phyloP scores from a whole-genome alignment of 768 basidiomycete genomes.

The Naganishia vaughanmartiniae region DNA sequence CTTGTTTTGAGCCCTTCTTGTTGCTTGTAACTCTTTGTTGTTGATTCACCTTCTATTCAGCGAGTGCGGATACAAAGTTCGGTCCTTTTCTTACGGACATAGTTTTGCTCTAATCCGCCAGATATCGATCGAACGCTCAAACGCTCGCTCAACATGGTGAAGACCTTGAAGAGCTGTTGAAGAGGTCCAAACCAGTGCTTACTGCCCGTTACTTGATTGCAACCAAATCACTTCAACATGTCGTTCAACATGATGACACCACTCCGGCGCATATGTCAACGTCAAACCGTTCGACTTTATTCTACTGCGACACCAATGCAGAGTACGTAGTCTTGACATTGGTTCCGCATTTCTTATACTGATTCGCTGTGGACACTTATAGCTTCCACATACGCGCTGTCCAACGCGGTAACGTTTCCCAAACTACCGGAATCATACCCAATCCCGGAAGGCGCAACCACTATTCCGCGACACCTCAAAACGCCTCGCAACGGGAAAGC shows the following conservation, averaged over 20 bases:
- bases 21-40: conserved; percentile 3
- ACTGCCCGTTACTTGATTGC: neutral
- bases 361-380: neutral
- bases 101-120: neutral
- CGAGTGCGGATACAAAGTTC: conserved; percentile 15
- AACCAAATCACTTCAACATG: neutral
- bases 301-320: neutral
- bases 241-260: conserved; percentile 13
- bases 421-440: conserved; percentile 28
- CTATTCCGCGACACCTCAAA: conserved; percentile 35
- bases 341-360: neutral
- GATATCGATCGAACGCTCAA: neutral
- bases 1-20: conserved; percentile 10
- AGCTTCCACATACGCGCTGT: conserved; percentile 38
- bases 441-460: conserved; percentile 14
- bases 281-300: neutral
- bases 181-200: neutral
- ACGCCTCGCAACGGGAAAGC: conserved; percentile 41
- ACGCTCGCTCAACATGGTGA: neutral
- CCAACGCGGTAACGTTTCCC: conserved; percentile 31
- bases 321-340: neutral
- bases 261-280: conserved; percentile 5
- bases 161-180: neutral
- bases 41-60: conserved; percentile 19
- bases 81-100: neutral